Evolutionary conservation across 2,329 filamentous ascomycete genomes (phyloP), one percentile per base, ranked within the genome.

Genomic region (Golovinomyces cichoracearum): DNA sequence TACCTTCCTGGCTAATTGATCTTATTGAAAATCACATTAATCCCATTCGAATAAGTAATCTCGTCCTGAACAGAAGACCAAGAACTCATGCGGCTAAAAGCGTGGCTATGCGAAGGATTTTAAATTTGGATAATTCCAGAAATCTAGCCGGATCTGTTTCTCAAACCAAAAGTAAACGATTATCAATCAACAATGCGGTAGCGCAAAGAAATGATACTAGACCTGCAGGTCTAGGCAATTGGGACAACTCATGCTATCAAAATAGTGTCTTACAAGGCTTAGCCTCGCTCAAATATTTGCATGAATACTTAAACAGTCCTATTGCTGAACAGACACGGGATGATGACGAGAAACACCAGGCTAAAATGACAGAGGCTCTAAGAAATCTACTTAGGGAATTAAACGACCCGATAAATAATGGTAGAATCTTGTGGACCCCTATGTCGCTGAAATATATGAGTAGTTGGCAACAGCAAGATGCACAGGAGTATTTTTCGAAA

Each of bases 191-290:
- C 45, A 44, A 72, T 71, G 22, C 19, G n/a, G 41, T 13, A 25
- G 0, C 67, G 63, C 37, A 64, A 58, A 48, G 60, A 53, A 62
- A 61, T 22, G 57, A 63, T 22, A 65, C 69, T 41, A 63, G 63
- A 27, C 80, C 68, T 46, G 70, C 67, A 1, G 90, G 90, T 0
- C 66, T 95, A 48, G 84, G 83, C 9, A 98, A 98, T 61, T 79
- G 78, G 66, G 83, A 93, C 65, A 93, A 94, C 61, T 93, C 85
- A 1, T 95, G 90, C 66, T 98, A 93, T 62, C 90, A 95, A 63
- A 98, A 98, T 63, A 94, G 86, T 60, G 79, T 94, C 19, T 74
- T 98, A 10, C 85, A 93, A 62, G 78, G 79, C 5, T 67, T 95
- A 38, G 78, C 86, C 1, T 80, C 86, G 3, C 68, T 95, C 26